phyloP scores from a whole-genome alignment of 2,329 filamentous ascomycete genomes.

The Fusarium sp. region DNA sequence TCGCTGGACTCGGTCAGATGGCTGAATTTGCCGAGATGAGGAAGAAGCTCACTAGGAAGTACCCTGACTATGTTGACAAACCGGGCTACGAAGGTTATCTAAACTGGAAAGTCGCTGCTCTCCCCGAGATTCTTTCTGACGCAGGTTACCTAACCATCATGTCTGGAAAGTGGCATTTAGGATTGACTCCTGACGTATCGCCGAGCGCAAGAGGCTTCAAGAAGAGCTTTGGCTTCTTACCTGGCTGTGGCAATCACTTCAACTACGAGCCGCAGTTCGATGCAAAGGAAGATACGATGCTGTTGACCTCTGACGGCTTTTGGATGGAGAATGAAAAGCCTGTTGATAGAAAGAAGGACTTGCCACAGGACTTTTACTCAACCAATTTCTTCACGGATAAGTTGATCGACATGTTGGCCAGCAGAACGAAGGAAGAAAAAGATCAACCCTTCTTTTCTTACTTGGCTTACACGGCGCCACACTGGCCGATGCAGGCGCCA shows the following conservation, averaged over 20 bases:
- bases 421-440: slow-evolving; percentile 47
- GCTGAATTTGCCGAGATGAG: background rate
- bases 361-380: slow-evolving; percentile 61
- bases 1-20: slow-evolving; percentile 56
- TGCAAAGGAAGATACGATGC: slow-evolving; percentile 64
- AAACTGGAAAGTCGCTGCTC: slow-evolving; percentile 42
- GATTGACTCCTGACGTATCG: slow-evolving; percentile 42
- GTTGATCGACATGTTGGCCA: slow-evolving; percentile 57
- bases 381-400: slow-evolving; percentile 60
- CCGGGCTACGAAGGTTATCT: slow-evolving; percentile 46
- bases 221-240: slow-evolving; percentile 51
- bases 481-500: slow-evolving; percentile 10
- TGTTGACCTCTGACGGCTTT: slow-evolving; percentile 31
- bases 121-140: slow-evolving; percentile 43
- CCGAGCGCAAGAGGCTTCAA: slow-evolving; percentile 51
- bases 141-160: slow-evolving; percentile 46
- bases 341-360: slow-evolving; percentile 47
- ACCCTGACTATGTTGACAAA: slow-evolving; percentile 8
- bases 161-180: slow-evolving; percentile 48
- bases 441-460: slow-evolving; percentile 54
- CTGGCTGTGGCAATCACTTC: slow-evolving; percentile 60
- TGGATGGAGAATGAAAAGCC: slow-evolving; percentile 53
- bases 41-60: too few relatives aligned
- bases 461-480: slow-evolving; percentile 10
- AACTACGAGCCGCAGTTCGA: slow-evolving; percentile 56